Evolutionary conservation across 768 basidiomycete genomes (phyloP).

Genomic region (Trichaptum fuscoviolaceum): DNA sequence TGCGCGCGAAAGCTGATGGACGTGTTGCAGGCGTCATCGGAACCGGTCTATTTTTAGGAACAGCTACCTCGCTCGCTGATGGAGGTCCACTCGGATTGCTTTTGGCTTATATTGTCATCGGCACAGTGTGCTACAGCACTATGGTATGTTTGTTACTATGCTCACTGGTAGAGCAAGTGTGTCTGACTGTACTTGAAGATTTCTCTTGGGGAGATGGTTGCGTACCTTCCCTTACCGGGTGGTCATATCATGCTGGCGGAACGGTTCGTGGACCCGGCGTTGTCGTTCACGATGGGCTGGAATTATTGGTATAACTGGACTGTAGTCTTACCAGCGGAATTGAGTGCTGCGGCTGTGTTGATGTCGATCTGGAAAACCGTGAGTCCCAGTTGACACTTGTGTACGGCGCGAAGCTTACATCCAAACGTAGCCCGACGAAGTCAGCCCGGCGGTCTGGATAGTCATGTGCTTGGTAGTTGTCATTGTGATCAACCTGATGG

Average conservation of each 20-base stretch:
- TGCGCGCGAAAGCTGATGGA: background rate
- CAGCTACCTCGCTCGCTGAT: constrained; percentile 33
- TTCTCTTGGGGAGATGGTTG: constrained; percentile 35
- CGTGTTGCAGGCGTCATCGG: constrained; percentile 28
- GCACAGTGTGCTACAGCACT: constrained; percentile 30
- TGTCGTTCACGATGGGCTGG: constrained; percentile 41
- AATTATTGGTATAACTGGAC: constrained; percentile 39
- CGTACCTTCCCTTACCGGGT: constrained; percentile 19
- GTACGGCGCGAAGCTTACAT: constrained; percentile 21
- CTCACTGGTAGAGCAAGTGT: too few species aligned
- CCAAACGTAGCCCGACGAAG: constrained; percentile 14
- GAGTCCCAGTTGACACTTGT: constrained; percentile 20
- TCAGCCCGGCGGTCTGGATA: constrained; percentile 29
- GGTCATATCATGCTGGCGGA: constrained; percentile 42
- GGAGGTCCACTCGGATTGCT: constrained; percentile 51
- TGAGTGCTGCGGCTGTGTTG: constrained; percentile 47
- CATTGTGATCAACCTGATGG: constrained; percentile 30
- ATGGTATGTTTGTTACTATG: constrained; percentile 15
- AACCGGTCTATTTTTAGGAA: constrained; percentile 37
- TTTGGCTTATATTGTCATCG: constrained; percentile 41
- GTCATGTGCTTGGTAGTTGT: constrained; percentile 23
- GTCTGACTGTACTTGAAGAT: constrained; percentile 13
- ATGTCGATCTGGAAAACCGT: constrained; percentile 39
- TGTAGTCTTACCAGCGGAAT: constrained; percentile 44
- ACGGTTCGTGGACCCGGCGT: constrained; percentile 46